Conservation (phyloP, 441 rosid genomes). For the Croton setiger region DNA sequence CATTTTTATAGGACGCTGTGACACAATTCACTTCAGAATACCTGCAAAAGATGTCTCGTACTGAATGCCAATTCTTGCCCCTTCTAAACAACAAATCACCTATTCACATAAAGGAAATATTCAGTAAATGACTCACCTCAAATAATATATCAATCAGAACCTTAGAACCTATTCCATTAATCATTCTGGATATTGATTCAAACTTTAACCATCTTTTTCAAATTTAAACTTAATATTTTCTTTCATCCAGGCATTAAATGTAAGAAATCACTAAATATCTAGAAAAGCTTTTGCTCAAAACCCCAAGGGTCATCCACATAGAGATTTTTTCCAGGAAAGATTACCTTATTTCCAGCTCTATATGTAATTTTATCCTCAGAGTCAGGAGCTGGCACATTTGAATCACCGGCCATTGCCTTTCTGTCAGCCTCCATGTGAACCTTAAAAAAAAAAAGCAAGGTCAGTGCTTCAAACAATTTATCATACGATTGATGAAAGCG, state of each 20-base stretch:
- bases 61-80: slow-evolving; percentile 90
- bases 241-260: slow-evolving; percentile 1
- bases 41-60: slow-evolving; percentile 97
- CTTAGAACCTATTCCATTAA: not conserved
- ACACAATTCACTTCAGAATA: slow-evolving; percentile 20
- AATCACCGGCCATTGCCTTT: slow-evolving; percentile 58
- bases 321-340: slow-evolving; percentile 6
- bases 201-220: not conserved
- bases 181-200: not conserved
- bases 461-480: slow-evolving; percentile 11
- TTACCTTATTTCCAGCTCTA: slow-evolving; percentile 77
- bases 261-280: not conserved
- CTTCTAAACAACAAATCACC: slow-evolving; percentile 90
- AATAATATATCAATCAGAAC: not conserved
- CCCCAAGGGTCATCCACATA: not conserved
- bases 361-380: slow-evolving; percentile 67
- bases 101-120: slow-evolving; percentile 32
- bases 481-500: slow-evolving; percentile 2
- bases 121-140: slow-evolving; percentile 9
- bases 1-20: not conserved
- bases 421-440: slow-evolving; percentile 96
- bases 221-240: not conserved
- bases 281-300: not conserved
- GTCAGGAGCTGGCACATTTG: slow-evolving; percentile 37
- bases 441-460: slow-evolving; percentile 34